These are phyloP conservation scores for Arthrinium phaeospermum DNA, from an alignment of 2,329 filamentous ascomycete species.

Conservation along the genomic window DNA sequence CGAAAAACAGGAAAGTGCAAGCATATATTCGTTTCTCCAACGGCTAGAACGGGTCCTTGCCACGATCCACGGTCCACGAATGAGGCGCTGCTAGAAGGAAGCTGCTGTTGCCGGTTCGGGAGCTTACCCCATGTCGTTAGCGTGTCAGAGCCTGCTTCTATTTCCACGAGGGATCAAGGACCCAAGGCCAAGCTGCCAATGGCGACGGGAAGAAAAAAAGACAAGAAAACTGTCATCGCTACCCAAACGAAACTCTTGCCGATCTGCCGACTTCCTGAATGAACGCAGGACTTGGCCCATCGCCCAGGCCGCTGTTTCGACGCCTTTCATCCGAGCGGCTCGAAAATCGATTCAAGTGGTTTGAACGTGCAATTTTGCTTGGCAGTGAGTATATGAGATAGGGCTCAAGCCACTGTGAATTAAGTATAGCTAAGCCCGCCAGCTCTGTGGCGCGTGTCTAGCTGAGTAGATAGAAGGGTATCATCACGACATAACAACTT, in stretches of 20 bases:
- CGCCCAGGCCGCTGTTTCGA: background rate
- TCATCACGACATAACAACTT: constrained; percentile 41
- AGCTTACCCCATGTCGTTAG: constrained; percentile 10
- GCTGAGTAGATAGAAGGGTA: constrained; percentile 22
- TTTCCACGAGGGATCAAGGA: background rate
- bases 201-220: background rate
- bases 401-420: background rate
- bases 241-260: background rate
- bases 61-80: background rate
- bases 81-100: constrained; percentile 10
- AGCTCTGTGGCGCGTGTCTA: constrained; percentile 1
- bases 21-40: background rate
- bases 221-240: background rate
- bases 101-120: constrained; percentile 9
- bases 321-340: background rate
- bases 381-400: background rate
- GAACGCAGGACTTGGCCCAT: background rate
- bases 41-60: background rate
- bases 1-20: background rate
- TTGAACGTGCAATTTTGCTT: background rate
- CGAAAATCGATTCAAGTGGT: background rate
- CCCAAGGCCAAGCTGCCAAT: background rate
- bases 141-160: constrained; percentile 7
- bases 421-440: background rate
- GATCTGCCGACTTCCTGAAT: background rate